A percentile compares a stretch with the other conserved stretches of the same genome.
Evolutionary conservation across 768 basidiomycete genomes (phyloP).

Genomic region (Sporobolomyces pararoseus): DNA sequence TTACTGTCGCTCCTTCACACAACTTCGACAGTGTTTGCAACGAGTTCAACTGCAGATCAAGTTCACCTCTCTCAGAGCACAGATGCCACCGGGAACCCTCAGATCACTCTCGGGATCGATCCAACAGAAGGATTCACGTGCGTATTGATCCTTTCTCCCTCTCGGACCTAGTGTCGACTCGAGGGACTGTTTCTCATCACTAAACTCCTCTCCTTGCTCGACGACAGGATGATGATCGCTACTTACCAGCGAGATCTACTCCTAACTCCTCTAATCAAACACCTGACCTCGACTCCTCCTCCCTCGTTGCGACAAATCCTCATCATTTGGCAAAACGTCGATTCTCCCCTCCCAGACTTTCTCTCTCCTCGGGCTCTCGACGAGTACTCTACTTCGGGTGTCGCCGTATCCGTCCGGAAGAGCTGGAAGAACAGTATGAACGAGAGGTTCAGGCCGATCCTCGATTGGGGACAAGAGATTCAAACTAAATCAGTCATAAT

Average conservation of each 20-base stretch:
- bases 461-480: conserved; percentile 31
- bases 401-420: conserved; percentile 28
- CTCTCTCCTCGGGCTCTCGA: conserved; percentile 28
- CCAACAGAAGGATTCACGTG: conserved; percentile 33
- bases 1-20: no score
- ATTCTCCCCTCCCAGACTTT: conserved; percentile 24
- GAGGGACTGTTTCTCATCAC: neutral
- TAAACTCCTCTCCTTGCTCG: neutral
- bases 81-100: conserved; percentile 3
- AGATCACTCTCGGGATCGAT: conserved; percentile 7
- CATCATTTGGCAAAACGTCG: conserved; percentile 42
- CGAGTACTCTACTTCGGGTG: conserved; percentile 16
- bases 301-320: conserved; percentile 37
- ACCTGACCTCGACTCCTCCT: conserved; percentile 34
- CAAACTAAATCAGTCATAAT: conserved; percentile 38
- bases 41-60: no score
- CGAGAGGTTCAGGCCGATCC: conserved; percentile 37
- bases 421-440: conserved; percentile 41
- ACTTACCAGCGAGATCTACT: conserved; percentile 38
- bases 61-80: neutral
- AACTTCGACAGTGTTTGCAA: no score
- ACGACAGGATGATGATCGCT: conserved; percentile 37
- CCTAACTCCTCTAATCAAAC: conserved; percentile 26
- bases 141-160: neutral
- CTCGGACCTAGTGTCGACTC: neutral